Conservation (phyloP, 116 monocot genomes). For the Zostera marina region DNA sequence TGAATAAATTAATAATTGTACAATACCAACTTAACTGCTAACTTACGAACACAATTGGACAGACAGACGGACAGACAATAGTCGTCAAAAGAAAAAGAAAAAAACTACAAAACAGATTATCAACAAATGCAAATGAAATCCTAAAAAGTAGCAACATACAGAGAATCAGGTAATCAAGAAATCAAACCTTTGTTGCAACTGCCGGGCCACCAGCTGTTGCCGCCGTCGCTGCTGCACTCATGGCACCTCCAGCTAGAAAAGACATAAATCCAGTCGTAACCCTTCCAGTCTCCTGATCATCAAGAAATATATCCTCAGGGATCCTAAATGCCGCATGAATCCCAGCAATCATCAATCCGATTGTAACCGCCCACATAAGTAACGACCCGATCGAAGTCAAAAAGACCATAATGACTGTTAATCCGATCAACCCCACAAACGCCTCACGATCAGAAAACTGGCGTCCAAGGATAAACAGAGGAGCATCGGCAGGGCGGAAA, state of each 20-base stretch:
- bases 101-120: too few relatives aligned
- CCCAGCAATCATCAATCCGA: constrained; percentile 27
- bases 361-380: constrained; percentile 37
- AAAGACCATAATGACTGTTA: constrained; percentile 47
- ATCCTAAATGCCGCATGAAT: constrained; percentile 44
- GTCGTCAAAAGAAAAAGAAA: too few relatives aligned
- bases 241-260: constrained; percentile 15
- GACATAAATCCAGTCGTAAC: constrained; percentile 11
- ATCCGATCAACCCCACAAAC: constrained; percentile 26
- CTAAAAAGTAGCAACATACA: too few relatives aligned
- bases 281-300: constrained; percentile 15
- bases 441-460: constrained; percentile 56
- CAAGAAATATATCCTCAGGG: constrained; percentile 42
- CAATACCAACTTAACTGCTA: too few relatives aligned
- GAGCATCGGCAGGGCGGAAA: constrained; percentile 45
- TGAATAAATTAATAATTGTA: too few relatives aligned
- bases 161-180: too few relatives aligned
- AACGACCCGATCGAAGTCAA: constrained; percentile 68
- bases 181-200: constrained; percentile 12
- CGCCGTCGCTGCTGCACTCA: neutral
- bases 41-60: too few relatives aligned
- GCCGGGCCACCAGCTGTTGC: constrained; percentile 1
- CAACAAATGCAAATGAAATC: too few relatives aligned
- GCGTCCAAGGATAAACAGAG: constrained; percentile 40
- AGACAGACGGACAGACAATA: too few relatives aligned